Conservation (phyloP, 106 monocot genomes). For the Narthecium ossifragum region DNA sequence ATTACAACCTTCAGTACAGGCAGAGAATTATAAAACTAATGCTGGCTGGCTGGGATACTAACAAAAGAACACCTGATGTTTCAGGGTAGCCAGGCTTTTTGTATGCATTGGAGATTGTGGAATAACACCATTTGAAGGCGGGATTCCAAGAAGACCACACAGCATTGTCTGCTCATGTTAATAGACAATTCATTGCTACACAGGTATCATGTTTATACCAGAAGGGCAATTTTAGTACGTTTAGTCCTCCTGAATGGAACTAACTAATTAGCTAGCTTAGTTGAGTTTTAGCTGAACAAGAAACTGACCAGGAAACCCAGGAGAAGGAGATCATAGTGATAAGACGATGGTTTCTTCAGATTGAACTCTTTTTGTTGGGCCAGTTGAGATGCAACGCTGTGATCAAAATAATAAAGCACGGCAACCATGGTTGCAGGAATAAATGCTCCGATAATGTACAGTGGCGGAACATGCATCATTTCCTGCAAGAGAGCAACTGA, state of each 20-base stretch:
- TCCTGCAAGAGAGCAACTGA: conserved; percentile 9
- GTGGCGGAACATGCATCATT: conserved; percentile 24
- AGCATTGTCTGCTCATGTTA: conserved; percentile 21
- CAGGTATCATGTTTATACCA: no score
- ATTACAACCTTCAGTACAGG: neutral
- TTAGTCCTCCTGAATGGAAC: no score
- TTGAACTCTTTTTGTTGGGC: conserved; percentile 41
- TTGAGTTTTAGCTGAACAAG: no score
- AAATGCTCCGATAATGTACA: conserved; percentile 35
- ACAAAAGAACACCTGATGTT: conserved; percentile 39
- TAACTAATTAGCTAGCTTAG: no score
- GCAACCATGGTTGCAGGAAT: conserved; percentile 44
- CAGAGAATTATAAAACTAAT: no score
- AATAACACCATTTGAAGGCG: conserved; percentile 42
- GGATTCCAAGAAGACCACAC: conserved; percentile 36
- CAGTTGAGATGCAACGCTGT: conserved; percentile 40
- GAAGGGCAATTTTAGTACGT: no score
- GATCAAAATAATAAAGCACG: conserved; percentile 39
- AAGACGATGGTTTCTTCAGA: conserved; percentile 33
- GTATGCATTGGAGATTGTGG: conserved; percentile 51
- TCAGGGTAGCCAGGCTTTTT: conserved; percentile 39
- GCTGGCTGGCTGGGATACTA: no score
- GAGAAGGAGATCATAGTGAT: conserved; percentile 36
- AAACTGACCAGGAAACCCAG: conserved; percentile 41
- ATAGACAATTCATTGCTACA: neutral